These are phyloP conservation scores for Ehretia macrophylla DNA, from an alignment of 257 asterid genomes.

Conservation along the genomic window DNA sequence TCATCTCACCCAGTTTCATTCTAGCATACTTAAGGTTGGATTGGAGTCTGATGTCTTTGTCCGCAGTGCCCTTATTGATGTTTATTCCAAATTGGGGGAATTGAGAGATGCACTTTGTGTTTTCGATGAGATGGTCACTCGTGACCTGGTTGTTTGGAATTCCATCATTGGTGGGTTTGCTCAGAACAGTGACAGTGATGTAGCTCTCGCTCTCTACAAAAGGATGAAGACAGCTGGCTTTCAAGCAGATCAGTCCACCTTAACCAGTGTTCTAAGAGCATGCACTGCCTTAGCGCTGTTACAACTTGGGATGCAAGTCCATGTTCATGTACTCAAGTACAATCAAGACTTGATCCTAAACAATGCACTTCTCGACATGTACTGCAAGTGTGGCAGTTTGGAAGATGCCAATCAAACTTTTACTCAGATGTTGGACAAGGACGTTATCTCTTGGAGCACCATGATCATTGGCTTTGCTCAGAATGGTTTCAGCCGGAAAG, in stretches of 20 bases:
- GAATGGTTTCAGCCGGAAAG: constrained; percentile 76
- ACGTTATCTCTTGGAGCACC: constrained; percentile 93
- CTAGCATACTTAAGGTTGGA: constrained; percentile 69
- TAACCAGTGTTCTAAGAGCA: constrained; percentile 78
- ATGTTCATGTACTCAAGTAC: constrained; percentile 75
- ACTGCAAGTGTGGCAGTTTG: constrained; percentile 84
- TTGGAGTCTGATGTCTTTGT: constrained; percentile 82
- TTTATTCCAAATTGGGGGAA: constrained; percentile 64
- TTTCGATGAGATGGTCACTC: constrained; percentile 67
- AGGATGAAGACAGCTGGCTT: constrained; percentile 70
- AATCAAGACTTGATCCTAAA: constrained; percentile 63
- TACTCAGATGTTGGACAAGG: constrained; percentile 58
- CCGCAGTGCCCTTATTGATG: constrained; percentile 78
- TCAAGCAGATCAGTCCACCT: constrained; percentile 56
- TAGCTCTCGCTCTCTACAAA: constrained; percentile 62
- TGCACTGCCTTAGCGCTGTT: constrained; percentile 80
- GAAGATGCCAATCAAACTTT: constrained; percentile 57
- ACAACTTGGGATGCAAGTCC: constrained; percentile 82
- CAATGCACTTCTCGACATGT: constrained; percentile 90
- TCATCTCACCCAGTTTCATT: constrained; percentile 55
- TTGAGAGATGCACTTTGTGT: constrained; percentile 36
- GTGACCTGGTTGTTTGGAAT: constrained; percentile 80
- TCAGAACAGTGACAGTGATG: constrained; percentile 78
- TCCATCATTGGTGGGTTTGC: constrained; percentile 88
- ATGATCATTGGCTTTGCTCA: constrained; percentile 92